These are phyloP conservation scores for Juglanconis sp. DNA, from an alignment of 2,329 filamentous ascomycete genomes.

Conservation along the genomic window DNA sequence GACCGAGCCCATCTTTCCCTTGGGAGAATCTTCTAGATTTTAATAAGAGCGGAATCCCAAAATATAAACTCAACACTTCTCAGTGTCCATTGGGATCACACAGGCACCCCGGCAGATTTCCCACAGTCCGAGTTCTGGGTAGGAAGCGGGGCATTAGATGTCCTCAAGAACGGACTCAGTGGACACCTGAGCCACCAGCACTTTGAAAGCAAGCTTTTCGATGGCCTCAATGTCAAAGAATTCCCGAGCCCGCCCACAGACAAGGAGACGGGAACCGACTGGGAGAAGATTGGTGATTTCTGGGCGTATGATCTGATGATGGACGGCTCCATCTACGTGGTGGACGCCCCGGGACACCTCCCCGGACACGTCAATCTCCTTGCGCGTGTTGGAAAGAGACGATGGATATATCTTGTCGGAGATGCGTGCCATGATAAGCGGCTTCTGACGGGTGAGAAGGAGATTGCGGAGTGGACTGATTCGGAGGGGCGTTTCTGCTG, in stretches of 20 bases:
- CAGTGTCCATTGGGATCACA: constrained; percentile 53
- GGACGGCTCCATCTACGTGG: constrained; percentile 43
- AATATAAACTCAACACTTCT: too few relatives aligned
- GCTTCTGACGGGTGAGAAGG: constrained; percentile 48
- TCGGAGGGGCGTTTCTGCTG: constrained; percentile 41
- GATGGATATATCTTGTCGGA: constrained; percentile 48
- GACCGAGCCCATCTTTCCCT: too few relatives aligned
- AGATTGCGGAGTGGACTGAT: constrained; percentile 48
- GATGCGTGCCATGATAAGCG: constrained; percentile 53
- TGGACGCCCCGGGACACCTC: constrained; percentile 50
- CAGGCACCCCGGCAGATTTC: constrained; percentile 54
- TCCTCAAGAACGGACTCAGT: constrained; percentile 33
- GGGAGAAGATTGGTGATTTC: constrained; percentile 42
- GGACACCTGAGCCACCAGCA: constrained; percentile 27
- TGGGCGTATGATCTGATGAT: constrained; percentile 44
- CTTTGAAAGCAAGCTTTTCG: constrained; percentile 29
- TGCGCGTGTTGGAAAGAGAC: constrained; percentile 32
- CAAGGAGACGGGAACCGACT: constrained; percentile 3
- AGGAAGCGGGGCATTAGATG: constrained; percentile 42
- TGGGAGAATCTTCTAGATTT: too few relatives aligned
- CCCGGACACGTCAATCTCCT: constrained; percentile 50
- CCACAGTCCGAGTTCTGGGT: constrained; percentile 45
- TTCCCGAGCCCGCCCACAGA: constrained; percentile 31
- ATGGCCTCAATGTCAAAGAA: constrained; percentile 35
- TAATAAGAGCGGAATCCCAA: too few relatives aligned